Evolutionary conservation across 1,284 basidiomycete genomes (phyloP), one percentile per base, ranked within the genome.

Genomic region (Lignosus rhinocerotis): DNA sequence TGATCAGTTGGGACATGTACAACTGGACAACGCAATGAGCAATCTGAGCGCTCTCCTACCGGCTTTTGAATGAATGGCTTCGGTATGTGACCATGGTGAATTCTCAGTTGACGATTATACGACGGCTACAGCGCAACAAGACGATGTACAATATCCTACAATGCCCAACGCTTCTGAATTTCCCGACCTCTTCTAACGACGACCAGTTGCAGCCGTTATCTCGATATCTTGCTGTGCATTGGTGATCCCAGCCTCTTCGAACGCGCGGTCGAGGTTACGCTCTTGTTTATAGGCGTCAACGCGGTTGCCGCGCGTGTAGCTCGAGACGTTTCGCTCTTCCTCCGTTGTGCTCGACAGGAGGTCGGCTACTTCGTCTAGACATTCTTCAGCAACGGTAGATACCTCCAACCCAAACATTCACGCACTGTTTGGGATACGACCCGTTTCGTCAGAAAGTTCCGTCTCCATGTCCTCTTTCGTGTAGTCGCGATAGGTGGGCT

Each of bases 251-350:
- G 55, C 51, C 49, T 70, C 61, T 5, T 66, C 64, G 34, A 66
- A 45, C 2, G 44, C 46, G 10, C 54, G 43, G 53, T 70, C 71
- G 11, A 71, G 17, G 17, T 68, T 60, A 30, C 66, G 64, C 58
- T 72, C 70, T 53, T 72, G 69, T 57, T 67, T 66, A 60, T 49
- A 72, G 0, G 67, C 67, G 38, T 70, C 71, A 32, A 66, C 66
- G 55, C 64, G 65, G 32, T 50, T 61, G 5, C 68, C 67, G 33
- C 66, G 68, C 8, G 69, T 72, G 51, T 60, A 46, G 8, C 61
- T 65, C 2, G 53, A 33, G 19, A 70, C 61, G 45, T 62, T 59
- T 10, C 59, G 53, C 58, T 69, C 69, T 2, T 66, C 68, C 8
- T 67, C 53, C 9, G 59, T 55, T 6, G 64, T 53, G 50, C 61